Evolutionary conservation across 2,329 filamentous ascomycete genomes (phyloP), one percentile per base, ranked within the genome.

Genomic region (Talaromyces amestolkiae): DNA sequence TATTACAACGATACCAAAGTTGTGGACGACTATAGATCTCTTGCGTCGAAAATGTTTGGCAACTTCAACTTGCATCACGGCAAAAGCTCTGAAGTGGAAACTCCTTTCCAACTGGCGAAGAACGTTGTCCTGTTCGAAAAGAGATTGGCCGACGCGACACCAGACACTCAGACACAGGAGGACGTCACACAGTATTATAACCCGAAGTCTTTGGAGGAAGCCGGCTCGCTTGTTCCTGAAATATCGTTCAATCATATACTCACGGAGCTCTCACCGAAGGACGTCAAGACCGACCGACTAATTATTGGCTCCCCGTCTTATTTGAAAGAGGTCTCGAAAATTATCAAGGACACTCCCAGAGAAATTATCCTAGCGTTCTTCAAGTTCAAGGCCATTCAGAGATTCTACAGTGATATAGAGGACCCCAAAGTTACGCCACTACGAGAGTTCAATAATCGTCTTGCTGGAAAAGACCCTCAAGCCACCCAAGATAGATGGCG

Each of bases 141-240:
- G 72, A 77, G 85, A 69, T 81, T 90, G 59, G 87, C 88, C 3
- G 78, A 82, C 59, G 82, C 84, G 41, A 85, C 85, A 4, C 86
- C 87, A 3, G 82, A 84, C 67, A 82, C 84, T 1, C 83, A 86
- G 72, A 84, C 87, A 63, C 81, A 82, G 19, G 79, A 86, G 66
- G 86, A 89, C 73, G 85, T 89, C 54, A 88, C 86, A 13, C 85
- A 89, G 78, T 86, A 85, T 69, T 90, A 91, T 75, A 90, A 90
- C 70, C 87, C 87, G 1, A 84, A 84, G 73, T 82, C 82, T 9
- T 74, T 89, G 19, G 76, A 83, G 11, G 84, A 89, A 63, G 84
- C 83, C 6, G 79, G 83, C 39, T 78, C 79, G 3, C 77, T 90
- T 24, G 76, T 85, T 0, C 87, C 88, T 1, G 80, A 86, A 62